phyloP scores from a whole-genome alignment of 352 stramenopile species.

The Globisporangium emineosum region DNA sequence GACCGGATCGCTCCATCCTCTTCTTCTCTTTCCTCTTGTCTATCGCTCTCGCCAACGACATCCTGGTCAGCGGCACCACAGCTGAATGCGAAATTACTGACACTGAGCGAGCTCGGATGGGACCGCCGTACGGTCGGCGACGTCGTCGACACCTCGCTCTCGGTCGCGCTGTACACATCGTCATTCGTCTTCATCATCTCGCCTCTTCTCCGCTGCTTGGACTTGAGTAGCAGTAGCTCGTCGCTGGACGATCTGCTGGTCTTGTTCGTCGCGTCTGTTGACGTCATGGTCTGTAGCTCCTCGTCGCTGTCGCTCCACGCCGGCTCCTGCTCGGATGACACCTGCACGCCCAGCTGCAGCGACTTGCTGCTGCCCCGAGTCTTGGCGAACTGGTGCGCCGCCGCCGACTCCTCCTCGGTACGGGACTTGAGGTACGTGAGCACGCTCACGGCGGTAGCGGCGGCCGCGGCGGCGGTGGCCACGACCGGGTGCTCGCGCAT shows the following conservation, averaged over 20 bases:
- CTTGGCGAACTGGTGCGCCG: not conserved
- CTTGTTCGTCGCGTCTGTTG: conserved; percentile 7
- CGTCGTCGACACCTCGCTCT: conserved; percentile 57
- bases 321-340: conserved; percentile 18
- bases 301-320: conserved; percentile 30
- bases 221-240: conserved; percentile 7
- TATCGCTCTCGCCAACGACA: conserved; percentile 2
- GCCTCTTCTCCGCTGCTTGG: conserved; percentile 19
- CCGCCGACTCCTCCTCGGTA: conserved; percentile 19
- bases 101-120: conserved; percentile 10
- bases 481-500: conserved; percentile 71
- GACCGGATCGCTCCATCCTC: not conserved
- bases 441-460: conserved; percentile 66
- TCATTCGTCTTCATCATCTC: conserved; percentile 26
- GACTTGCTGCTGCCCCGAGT: conserved; percentile 8
- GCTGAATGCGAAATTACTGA: conserved; percentile 16
- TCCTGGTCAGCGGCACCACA: conserved; percentile 30
- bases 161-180: conserved; percentile 60
- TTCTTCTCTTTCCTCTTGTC: not conserved
- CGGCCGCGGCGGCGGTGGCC: conserved; percentile 59
- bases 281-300: conserved; percentile 1
- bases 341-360: not conserved
- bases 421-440: conserved; percentile 54
- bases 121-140: conserved; percentile 19
- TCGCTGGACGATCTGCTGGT: not conserved